Evolutionary conservation across 2,329 filamentous ascomycete species (phyloP).

Genomic region (Trichoderma harzianum): DNA sequence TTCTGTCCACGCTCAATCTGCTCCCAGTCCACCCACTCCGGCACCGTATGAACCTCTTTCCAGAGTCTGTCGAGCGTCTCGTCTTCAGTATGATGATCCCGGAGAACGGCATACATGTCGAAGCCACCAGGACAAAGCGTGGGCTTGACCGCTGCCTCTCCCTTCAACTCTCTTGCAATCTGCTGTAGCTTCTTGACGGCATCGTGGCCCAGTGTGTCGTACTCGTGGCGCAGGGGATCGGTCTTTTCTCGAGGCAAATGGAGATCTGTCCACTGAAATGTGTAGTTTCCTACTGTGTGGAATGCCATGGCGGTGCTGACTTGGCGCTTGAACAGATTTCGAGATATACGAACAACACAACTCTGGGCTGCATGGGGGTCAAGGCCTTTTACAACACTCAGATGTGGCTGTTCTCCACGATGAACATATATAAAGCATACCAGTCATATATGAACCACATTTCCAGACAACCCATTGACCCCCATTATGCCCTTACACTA

Average conservation of each 20-base stretch:
- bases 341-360: not conserved
- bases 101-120: slow-evolving; percentile 15
- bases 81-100: slow-evolving; percentile 7
- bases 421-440: not conserved
- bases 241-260: slow-evolving; percentile 21
- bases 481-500: not conserved
- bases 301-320: not conserved
- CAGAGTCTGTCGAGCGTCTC: slow-evolving; percentile 46
- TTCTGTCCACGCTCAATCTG: slow-evolving; percentile 63
- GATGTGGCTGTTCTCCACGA: not conserved
- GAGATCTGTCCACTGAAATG: slow-evolving; percentile 23
- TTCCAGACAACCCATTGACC: not conserved
- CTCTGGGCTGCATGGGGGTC: not conserved
- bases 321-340: not conserved
- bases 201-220: slow-evolving; percentile 23
- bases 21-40: slow-evolving; percentile 65
- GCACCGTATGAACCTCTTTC: slow-evolving; percentile 56
- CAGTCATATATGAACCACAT: not conserved
- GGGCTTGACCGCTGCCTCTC: not conserved
- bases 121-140: not conserved
- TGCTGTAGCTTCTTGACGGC: slow-evolving; percentile 21
- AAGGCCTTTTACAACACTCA: not conserved
- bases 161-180: slow-evolving; percentile 18
- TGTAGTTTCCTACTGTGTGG: slow-evolving; percentile 21
- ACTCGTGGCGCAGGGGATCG: slow-evolving; percentile 20